Evolutionary conservation across 1,284 basidiomycete species (phyloP), one percentile per base, ranked within the genome.

Genomic region (Ustilago nuda): DNA sequence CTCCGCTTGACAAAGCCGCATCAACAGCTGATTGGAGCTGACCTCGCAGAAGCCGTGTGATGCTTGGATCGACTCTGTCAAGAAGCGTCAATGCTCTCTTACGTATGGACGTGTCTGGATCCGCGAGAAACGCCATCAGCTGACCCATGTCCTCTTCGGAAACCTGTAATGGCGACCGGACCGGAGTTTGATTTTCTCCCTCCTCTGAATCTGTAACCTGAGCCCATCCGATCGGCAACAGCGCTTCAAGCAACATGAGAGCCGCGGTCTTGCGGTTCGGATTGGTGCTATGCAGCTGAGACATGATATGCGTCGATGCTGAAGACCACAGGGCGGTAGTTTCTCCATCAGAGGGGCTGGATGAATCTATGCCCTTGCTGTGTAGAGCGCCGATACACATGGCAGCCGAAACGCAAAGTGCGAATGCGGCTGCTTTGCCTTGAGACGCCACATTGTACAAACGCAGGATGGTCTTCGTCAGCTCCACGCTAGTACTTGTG

Each of bases 211-310:
- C 27, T 32, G 48, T 39, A 8, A 50, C 45, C 7, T 53, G 65
- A 0, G 70, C 63, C 75, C 75, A 77, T 50, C 64, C 63, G 1
- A 64, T n/a, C 0, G 66, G 63, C 13, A 70, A 39, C 32, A 77
- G 48, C 4, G 70, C 71, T 5, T 66, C 64, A 27, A 77, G 64
- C 17, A 77, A 33, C 5, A 37, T 15, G 19, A 77, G 54, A 3
- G 35, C 66, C 3, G 71, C 61, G 4, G 48, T 45, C 46, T 73
- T 77, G 32, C 75, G 62, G 23, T 73, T 77, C 3, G 75, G 59
- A 33, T 77, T 77, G 46, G 57, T 56, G 56, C 66, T 73, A 11
- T 46, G 33, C 13, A 77, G 58, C 54, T 77, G 75, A 23, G 54
- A 41, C n/a, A 62, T 57, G 41, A 73, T 33, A 35, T 77, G 71